Evolutionary conservation across 2,329 filamentous ascomycete genomes (phyloP).

Genomic region (Penicillium sp.): DNA sequence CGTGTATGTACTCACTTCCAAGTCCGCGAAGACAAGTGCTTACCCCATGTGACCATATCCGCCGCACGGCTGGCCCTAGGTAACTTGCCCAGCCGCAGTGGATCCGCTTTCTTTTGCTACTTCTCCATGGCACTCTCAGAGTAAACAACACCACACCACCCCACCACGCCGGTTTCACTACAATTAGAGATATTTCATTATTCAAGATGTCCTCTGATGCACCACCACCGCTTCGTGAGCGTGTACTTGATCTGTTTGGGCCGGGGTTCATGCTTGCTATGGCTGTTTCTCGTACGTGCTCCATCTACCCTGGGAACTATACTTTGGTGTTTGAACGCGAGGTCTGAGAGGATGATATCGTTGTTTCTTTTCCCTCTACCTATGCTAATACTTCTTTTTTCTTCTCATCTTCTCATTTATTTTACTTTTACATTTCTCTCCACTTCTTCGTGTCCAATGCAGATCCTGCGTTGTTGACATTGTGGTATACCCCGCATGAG

Average conservation of each 20-base stretch:
- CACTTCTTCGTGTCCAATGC: too few species aligned
- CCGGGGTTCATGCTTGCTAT: slow-evolving; percentile 28
- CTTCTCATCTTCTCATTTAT: too few species aligned
- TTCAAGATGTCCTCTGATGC: slow-evolving; percentile 12
- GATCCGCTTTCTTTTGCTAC: background rate
- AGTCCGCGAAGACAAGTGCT: too few species aligned
- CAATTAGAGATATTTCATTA: background rate
- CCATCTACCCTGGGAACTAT: too few species aligned
- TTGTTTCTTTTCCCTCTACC: background rate
- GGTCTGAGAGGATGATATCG: background rate
- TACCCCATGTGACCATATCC: background rate
- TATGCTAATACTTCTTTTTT: too few species aligned
- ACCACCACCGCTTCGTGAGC: slow-evolving; percentile 19
- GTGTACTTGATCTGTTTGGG: slow-evolving; percentile 26
- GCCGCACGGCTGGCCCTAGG: background rate
- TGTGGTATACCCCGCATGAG: background rate
- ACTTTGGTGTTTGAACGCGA: too few species aligned
- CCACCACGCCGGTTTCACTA: background rate
- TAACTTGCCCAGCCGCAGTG: background rate
- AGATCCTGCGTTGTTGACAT: too few species aligned
- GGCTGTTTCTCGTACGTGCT: slow-evolving; percentile 32
- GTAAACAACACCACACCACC: background rate
- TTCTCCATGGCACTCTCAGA: background rate
- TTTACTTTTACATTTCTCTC: too few species aligned
- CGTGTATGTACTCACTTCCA: too few species aligned